Percentiles rank a stretch among this genome's conserved stretches.
These are phyloP conservation scores for Ramalina peruviana DNA, from an alignment of 495 filamentous ascomycete genomes.

Conservation along the genomic window DNA sequence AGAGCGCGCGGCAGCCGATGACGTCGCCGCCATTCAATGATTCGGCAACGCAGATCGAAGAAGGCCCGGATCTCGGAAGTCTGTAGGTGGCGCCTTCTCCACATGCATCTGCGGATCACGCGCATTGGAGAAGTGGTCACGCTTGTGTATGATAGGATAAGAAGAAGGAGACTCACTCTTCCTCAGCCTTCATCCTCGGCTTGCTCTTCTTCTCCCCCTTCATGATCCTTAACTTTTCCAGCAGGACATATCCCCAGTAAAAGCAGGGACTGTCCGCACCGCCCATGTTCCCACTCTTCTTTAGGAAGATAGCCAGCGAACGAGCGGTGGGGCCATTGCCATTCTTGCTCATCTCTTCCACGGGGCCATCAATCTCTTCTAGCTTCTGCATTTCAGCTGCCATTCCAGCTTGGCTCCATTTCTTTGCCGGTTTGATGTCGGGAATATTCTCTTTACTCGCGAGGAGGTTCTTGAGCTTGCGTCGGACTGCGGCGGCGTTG, in stretches of 20 bases:
- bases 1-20: no score
- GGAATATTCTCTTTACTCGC: constrained; percentile 8
- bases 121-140: no score
- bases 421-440: constrained; percentile 1
- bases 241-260: constrained; percentile 11
- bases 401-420: constrained; percentile 12
- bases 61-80: no score
- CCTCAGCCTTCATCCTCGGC: constrained; percentile 11
- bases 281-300: constrained; percentile 13
- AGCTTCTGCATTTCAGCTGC: constrained; percentile 10
- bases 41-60: no score
- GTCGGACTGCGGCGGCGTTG: constrained; percentile 13
- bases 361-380: constrained; percentile 1
- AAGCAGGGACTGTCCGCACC: constrained; percentile 13
- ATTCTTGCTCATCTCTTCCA: constrained; percentile 4
- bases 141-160: no score
- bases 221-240: constrained; percentile 11
- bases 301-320: constrained; percentile 3
- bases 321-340: constrained; percentile 1
- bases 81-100: no score
- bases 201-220: constrained; percentile 15
- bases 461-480: constrained; percentile 13
- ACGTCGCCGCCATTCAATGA: no score
- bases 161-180: constrained; percentile 5
- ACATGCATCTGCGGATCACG: no score